A percentile compares a stretch with the other conserved stretches of the same genome.
Evolutionary conservation across 1,284 basidiomycete genomes (phyloP).

Genomic region (Cutaneotrichosporon arboriforme): DNA sequence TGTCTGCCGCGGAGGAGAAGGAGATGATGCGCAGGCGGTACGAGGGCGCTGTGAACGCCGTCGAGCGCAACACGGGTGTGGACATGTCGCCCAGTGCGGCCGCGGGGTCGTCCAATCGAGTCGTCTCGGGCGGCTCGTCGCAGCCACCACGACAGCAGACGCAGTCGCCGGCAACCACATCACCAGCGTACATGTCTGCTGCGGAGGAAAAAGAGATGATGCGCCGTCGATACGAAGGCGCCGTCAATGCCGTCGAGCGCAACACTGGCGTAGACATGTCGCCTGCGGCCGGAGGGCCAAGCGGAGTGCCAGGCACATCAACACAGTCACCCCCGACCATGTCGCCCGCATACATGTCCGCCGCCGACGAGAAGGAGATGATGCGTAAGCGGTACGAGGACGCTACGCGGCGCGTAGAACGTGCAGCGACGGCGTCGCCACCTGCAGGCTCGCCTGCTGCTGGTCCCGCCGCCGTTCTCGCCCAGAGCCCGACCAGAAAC

Average conservation of each 20-base stretch:
- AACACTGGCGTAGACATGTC: background rate
- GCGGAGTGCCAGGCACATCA: background rate
- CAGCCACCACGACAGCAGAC: slow-evolving; percentile 33
- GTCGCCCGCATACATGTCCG: slow-evolving; percentile 4
- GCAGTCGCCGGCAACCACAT: slow-evolving; percentile 48
- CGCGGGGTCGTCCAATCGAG: too few relatives aligned
- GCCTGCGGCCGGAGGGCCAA: background rate
- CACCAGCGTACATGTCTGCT: slow-evolving; percentile 9
- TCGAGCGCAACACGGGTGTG: slow-evolving; percentile 2
- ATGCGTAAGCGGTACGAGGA: slow-evolving; percentile 12
- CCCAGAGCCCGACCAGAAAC: too few relatives aligned
- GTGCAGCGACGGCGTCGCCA: too few relatives aligned
- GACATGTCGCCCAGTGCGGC: background rate
- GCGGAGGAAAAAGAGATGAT: slow-evolving; percentile 22
- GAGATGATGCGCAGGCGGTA: slow-evolving; percentile 20
- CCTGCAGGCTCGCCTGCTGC: background rate
- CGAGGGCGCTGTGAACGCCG: slow-evolving; percentile 52
- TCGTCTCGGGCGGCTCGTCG: slow-evolving; percentile 18
- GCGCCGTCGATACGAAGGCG: slow-evolving; percentile 30
- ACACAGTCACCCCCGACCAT: background rate
- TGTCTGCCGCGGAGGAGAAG: slow-evolving; percentile 21
- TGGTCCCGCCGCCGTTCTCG: background rate
- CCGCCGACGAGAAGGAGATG: slow-evolving; percentile 35
- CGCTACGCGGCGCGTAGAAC: background rate
- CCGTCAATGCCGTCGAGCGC: slow-evolving; percentile 50